Base-by-base conservation (phyloP, 371 early-diverging fungal genomes). In the Mucor mucedo region DNA sequence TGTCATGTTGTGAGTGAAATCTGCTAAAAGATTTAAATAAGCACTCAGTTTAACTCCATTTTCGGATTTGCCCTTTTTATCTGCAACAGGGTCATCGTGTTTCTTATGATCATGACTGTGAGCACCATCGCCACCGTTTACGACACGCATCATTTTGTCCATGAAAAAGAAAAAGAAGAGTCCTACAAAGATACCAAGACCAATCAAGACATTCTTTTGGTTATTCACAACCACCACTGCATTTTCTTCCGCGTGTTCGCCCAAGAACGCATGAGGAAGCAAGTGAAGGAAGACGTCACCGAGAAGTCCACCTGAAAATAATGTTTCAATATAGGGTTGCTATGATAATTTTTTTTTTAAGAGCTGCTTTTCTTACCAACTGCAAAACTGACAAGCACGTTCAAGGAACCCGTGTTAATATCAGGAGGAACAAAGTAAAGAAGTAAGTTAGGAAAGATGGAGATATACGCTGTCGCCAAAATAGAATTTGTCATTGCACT, bases 1-100 rank as follows among this genome's bases (percentile, higher is more conserved):
- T n/a, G 94, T 92, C 63, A 94, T 91, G 72, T 94, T 95, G 82
- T 95, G 95, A 2, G 93, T 86, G 21, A 90, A 90, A 68, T 94
- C 95, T 9, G 95, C 95, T 62, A 95, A 81, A 32, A 95, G 73
- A 68, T 93, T 94, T 57, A 95, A 69, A 60, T 93, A 93, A 0
- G 93, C 92, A 16, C 91, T 91, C 13, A 87, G 71, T 69, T 89
- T 89, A 72, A 92, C 84, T 32, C 76, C 74, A 32, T 69, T 66
- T 14, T 62, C 62, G 21, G 21, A 21, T 21, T 21, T 21, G 21
- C 21, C 21, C 21, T 21, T 21, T 0, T 21, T 21, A 21, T 21
- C 21, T 21, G 21, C 21, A 21, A 21, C 21, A 21, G 21, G 21
- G 8, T 53, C 45, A 32, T 68, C 52, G 16, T 53, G 40, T 6